Percentiles rank a stretch among this genome's conserved stretches.
Conservation (phyloP, 768 basidiomycete genomes). For the Leccinum aurantiacum region DNA sequence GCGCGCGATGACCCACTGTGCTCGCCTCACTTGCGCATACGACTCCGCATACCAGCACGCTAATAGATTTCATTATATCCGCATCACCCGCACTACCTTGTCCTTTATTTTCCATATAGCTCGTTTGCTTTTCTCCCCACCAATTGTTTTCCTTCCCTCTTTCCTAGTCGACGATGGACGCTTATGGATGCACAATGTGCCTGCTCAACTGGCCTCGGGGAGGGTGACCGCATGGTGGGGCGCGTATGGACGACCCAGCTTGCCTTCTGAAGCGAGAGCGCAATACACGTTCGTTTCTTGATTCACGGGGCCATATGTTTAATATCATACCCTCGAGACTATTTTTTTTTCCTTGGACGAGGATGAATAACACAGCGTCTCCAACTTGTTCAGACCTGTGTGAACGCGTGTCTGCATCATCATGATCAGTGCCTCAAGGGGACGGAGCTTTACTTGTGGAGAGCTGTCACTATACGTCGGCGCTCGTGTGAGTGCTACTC, state of each 20-base stretch:
- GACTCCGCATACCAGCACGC: conserved; percentile 23
- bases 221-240: conserved; percentile 3
- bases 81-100: conserved; percentile 8
- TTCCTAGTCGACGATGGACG: conserved; percentile 23
- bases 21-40: conserved; percentile 5
- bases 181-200: conserved; percentile 23
- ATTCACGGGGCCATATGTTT: conserved; percentile 11
- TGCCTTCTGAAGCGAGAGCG: conserved; percentile 7
- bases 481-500: no score
- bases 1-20: conserved; percentile 3
- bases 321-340: conserved; percentile 10
- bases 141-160: conserved; percentile 2
- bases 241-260: not conserved
- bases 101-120: conserved; percentile 6
- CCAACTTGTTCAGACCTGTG: not conserved
- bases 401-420: not conserved
- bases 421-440: no score
- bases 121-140: not conserved
- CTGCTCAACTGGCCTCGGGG: conserved; percentile 16
- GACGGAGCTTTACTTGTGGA: no score
- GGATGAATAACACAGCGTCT: not conserved
- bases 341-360: not conserved
- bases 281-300: conserved; percentile 21
- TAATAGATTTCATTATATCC: conserved; percentile 18
- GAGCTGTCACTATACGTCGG: no score